Evolutionary conservation across 345 rosid species (phyloP), one percentile per base, ranked within the genome.

Genomic region (Linum usitatissimum): DNA sequence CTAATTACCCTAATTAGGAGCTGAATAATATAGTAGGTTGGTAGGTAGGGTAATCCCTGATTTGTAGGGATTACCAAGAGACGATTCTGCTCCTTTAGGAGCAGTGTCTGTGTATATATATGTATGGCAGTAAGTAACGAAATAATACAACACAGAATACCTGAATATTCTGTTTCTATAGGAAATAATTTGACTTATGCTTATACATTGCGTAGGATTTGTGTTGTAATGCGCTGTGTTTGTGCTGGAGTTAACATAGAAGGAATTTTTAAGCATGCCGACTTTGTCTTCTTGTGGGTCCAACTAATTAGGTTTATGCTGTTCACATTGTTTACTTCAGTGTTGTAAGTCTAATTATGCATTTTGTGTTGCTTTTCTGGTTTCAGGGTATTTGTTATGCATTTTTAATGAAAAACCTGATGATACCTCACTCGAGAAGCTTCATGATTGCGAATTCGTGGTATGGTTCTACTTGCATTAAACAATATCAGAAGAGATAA

Each of bases 381-480:
- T 17, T 60, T 5, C 61, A 72, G 98, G 96, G 71, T 92, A 92
- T 75, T 80, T 92, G 75, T 80, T 92, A 76, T 92, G 98, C 69
- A 68, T 89, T 69, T 81, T 80, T 77, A 87, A 83, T 71, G 91
- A 83, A 73, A 84, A 85, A 56, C 78, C 82, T 67, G 95, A 85
- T 75, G 87, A 85, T 63, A 66, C 65, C 61, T 69, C 78, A 30
- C 73, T 82, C 55, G 73, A 65, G 20, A 76, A 75, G 72, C 81
- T 77, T 74, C 77, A 74, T 60, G 91, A 70, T 70, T 83, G 85
- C 78, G 93, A 85, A 67, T 91, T 85, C 73, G 83, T 82, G 67
- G 98, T 86, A 75, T 71, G 81, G 76, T 67, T 38, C 63, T 73
- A 45, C 64, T 53, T 71, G 48, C 59, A 18, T 70, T 59, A 30